Conservation (phyloP, 768 basidiomycete species). For the Boletus fagicola region DNA sequence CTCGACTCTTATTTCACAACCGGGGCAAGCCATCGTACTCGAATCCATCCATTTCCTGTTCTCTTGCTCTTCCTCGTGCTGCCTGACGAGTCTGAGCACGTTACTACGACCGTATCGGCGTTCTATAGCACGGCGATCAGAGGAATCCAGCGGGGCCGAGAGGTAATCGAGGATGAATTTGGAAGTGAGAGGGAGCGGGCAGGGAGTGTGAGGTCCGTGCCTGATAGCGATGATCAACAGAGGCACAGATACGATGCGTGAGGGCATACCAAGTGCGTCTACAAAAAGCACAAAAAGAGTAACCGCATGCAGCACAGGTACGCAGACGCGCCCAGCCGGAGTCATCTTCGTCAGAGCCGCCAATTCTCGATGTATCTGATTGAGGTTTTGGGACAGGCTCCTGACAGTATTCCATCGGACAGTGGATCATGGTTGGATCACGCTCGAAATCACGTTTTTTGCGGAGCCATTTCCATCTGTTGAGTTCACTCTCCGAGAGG, state of each 20-base stretch:
- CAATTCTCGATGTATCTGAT: conserved; percentile 12
- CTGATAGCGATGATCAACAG: conserved; percentile 36
- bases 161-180: conserved; percentile 67
- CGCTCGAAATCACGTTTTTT: conserved; percentile 71
- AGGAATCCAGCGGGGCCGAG: conserved; percentile 50
- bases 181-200: conserved; percentile 67
- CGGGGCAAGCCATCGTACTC: conserved; percentile 70
- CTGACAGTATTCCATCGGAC: conserved; percentile 80
- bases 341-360: conserved; percentile 44
- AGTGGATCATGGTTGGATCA: conserved; percentile 78
- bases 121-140: conserved; percentile 53
- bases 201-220: conserved; percentile 79
- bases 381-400: conserved; percentile 65
- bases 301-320: conserved; percentile 66
- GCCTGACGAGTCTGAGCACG: conserved; percentile 56
- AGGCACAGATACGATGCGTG: not conserved
- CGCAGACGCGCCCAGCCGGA: conserved; percentile 72
- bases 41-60: conserved; percentile 71
- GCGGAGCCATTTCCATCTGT: conserved; percentile 76
- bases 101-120: conserved; percentile 60
- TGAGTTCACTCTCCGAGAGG: conserved; percentile 59
- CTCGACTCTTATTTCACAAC: conserved; percentile 70
- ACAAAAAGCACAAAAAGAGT: conserved; percentile 83
- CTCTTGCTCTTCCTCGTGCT: conserved; percentile 70
- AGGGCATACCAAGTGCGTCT: conserved; percentile 66